A percentile compares a stretch with the other conserved stretches of the same genome.
phyloP scores from a whole-genome alignment of 345 rosid genomes.

The Ailanthus altissimus region DNA sequence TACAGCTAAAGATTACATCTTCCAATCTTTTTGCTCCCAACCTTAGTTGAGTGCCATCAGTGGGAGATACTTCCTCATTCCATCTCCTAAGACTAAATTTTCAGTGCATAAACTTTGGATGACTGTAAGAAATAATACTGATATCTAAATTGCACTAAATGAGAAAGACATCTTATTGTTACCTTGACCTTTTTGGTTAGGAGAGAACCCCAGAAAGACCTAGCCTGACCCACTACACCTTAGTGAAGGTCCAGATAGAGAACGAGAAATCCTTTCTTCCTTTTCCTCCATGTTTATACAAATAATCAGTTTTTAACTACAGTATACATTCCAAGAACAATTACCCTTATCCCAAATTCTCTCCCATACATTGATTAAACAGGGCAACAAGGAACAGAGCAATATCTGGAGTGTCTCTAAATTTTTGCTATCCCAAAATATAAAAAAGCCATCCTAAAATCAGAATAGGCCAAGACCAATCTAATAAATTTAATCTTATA shows the following conservation, averaged over 20 bases:
- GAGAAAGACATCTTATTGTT: neutral
- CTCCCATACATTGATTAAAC: no score
- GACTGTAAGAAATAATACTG: neutral
- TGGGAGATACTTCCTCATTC: no score
- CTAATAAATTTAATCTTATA: neutral
- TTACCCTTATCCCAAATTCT: no score
- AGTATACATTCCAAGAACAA: neutral
- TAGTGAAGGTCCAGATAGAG: neutral
- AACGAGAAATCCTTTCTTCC: neutral
- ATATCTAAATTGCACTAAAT: neutral
- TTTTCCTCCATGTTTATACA: neutral
- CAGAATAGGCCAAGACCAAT: neutral
- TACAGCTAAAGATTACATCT: neutral
- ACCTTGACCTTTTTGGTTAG: conserved; percentile 1
- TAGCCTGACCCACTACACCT: neutral
- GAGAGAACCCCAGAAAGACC: neutral
- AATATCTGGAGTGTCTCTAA: neutral
- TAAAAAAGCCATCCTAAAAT: neutral
- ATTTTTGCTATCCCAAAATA: neutral
- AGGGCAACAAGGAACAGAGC: neutral
- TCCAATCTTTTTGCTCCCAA: neutral
- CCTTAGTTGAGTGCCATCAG: no score
- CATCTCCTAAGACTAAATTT: neutral
- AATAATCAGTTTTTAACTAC: neutral
- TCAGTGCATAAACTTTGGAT: neutral